Evolutionary conservation across 805 yeast species (phyloP), one percentile per base, ranked within the genome.

Genomic region (Lipomyces yamanashiensis): DNA sequence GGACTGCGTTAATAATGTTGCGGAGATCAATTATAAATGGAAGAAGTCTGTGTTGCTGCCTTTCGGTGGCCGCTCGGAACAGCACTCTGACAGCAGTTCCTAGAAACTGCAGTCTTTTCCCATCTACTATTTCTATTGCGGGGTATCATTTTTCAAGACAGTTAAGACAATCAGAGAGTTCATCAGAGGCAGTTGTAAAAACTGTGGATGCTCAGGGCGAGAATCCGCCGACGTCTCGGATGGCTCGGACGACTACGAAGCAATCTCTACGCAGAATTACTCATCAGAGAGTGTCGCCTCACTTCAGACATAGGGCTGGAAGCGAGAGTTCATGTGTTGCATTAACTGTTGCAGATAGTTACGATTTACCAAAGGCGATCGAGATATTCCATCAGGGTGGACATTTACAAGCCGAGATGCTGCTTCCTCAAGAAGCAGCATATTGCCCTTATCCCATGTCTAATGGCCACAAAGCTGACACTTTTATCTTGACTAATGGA

Each of bases 401-500:
- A 4, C 71, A 77, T 39, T 64, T 74, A 37, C 76, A 79, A 41
- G 73, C 80, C 7, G 63, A 71, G 1, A 68, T 77, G 23, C 72
- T 87, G n/a, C 81, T 87, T 1, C 87, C 89, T 0, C 85, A 85
- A 44, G 95, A 89, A 72, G 90, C 89, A 13, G 79, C 89, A 0
- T 83, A 84, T 62, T 82, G 86, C 58, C 78, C 77, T 37, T 79
- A 74, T 58, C 75, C 77, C 5, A 72, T 72, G n/a, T 68, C 64
- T 21, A 55, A 74, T 12, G 77, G 77, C n/a, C 67, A 67, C 40
- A 70, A 71, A 36, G 75, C 77, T 10, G 92, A 90, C 68, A 78
- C 91, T 1, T 81, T 92, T 77, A 79, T 92, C 0, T 77, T 92
- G 49, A 82, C 86, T 3, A 87, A 87, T 69, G 98, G 97, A 2